A percentile compares a stretch with the other conserved stretches of the same genome.
Evolutionary conservation across 768 basidiomycete species (phyloP).

Genomic region (Kwoniella mangroviensis): DNA sequence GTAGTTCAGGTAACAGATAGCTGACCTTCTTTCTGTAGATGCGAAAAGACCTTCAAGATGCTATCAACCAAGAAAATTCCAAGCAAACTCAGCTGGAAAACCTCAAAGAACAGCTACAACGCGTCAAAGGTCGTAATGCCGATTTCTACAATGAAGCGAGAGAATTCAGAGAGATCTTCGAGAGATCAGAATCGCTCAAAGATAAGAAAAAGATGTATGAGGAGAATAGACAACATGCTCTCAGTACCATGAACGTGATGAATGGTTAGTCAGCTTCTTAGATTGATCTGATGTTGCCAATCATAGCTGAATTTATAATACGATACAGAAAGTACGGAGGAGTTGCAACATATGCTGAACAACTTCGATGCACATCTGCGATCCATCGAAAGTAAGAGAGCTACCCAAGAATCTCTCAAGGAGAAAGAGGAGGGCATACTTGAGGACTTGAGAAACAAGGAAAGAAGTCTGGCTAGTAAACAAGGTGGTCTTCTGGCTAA

Average conservation of each 20-base stretch:
- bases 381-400: constrained; percentile 35
- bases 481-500: constrained; percentile 72
- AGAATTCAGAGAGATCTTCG: constrained; percentile 72
- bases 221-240: constrained; percentile 67
- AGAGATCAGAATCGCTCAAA: constrained; percentile 69
- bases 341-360: constrained; percentile 61
- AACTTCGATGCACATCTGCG: constrained; percentile 60
- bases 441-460: constrained; percentile 47
- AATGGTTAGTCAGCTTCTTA: constrained; percentile 61
- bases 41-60: constrained; percentile 63
- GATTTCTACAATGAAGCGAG: constrained; percentile 78
- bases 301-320: constrained; percentile 10
- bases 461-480: constrained; percentile 47
- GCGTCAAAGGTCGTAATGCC: constrained; percentile 62
- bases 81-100: constrained; percentile 78
- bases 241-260: constrained; percentile 70
- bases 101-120: constrained; percentile 69
- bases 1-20: neutral
- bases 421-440: constrained; percentile 46
- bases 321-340: constrained; percentile 69
- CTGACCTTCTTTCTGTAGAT: constrained; percentile 30
- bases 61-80: constrained; percentile 69
- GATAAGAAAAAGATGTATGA: constrained; percentile 69
- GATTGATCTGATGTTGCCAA: neutral
- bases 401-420: constrained; percentile 34